A percentile compares a stretch with the other conserved stretches of the same genome.
These are phyloP conservation scores for Achaetomiella virescens DNA, from an alignment of 495 filamentous ascomycete species.

Conservation along the genomic window DNA sequence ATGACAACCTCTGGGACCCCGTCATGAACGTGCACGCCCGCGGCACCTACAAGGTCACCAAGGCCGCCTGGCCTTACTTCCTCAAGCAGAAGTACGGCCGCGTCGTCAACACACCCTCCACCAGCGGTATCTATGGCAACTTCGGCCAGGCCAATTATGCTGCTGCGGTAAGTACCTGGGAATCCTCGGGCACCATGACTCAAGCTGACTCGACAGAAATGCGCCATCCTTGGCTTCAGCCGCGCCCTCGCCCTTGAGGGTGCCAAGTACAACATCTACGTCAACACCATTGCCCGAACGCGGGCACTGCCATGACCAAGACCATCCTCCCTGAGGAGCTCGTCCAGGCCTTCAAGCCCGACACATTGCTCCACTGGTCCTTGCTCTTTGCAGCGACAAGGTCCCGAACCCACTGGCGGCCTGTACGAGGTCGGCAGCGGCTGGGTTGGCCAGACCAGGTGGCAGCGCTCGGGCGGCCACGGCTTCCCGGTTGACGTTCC, in stretches of 20 bases:
- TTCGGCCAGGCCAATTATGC: conserved; percentile 99
- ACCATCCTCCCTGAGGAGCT: conserved; percentile 96
- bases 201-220: conserved; percentile 52
- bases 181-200: neutral
- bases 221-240: conserved; percentile 90
- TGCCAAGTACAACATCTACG: conserved; percentile 94
- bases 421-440: conserved; percentile 97
- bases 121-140: conserved; percentile 97
- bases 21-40: conserved; percentile 89
- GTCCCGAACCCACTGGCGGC: conserved; percentile 78
- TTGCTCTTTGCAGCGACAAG: conserved; percentile 82
- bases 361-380: conserved; percentile 91
- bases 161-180: conserved; percentile 58
- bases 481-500: conserved; percentile 87
- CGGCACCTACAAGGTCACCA: conserved; percentile 95
- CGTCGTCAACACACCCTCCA: conserved; percentile 92
- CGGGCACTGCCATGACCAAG: conserved; percentile 91
- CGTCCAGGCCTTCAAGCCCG: conserved; percentile 98
- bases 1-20: conserved; percentile 86
- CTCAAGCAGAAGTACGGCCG: conserved; percentile 98
- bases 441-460: conserved; percentile 86
- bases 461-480: conserved; percentile 88
- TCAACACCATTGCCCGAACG: conserved; percentile 99
- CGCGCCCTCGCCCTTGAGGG: conserved; percentile 90
- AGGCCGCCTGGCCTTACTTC: conserved; percentile 97